phyloP scores from a whole-genome alignment of 352 stramenopile genomes.

The Phytophthora multivora region DNA sequence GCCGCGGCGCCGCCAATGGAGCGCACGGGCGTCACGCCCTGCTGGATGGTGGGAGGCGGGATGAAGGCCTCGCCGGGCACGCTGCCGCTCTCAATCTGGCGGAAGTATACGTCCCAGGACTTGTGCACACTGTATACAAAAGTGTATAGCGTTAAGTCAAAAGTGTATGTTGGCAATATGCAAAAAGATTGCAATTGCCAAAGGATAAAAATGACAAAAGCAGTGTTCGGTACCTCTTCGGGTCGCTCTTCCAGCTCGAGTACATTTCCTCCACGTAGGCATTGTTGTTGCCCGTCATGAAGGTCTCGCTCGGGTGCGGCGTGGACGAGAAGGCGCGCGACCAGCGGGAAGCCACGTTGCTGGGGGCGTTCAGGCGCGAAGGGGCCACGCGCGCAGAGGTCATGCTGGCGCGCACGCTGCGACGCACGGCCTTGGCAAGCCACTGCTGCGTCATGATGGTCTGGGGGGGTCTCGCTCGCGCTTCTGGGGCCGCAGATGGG shows the following conservation, averaged over 20 bases:
- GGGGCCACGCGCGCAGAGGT: constrained; percentile 15
- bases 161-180: not conserved
- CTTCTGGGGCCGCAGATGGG: constrained; percentile 22
- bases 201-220: not conserved
- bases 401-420: constrained; percentile 46
- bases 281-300: constrained; percentile 94
- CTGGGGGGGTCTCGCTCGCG: not conserved
- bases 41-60: constrained; percentile 76
- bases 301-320: constrained; percentile 88
- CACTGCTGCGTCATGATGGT: constrained; percentile 69
- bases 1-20: constrained; percentile 42
- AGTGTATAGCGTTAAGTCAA: constrained; percentile 1
- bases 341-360: constrained; percentile 27
- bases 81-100: constrained; percentile 77
- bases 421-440: constrained; percentile 60
- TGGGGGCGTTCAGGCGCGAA: constrained; percentile 5
- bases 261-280: constrained; percentile 99
- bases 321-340: constrained; percentile 62
- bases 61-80: constrained; percentile 86
- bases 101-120: constrained; percentile 89
- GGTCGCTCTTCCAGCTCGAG: constrained; percentile 91
- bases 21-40: constrained; percentile 68
- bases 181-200: not conserved
- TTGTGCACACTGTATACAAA: constrained; percentile 71
- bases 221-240: constrained; percentile 47